These are phyloP conservation scores for Fonsecaea pugnacius DNA, from an alignment of 2,329 filamentous ascomycete genomes.

Conservation along the genomic window DNA sequence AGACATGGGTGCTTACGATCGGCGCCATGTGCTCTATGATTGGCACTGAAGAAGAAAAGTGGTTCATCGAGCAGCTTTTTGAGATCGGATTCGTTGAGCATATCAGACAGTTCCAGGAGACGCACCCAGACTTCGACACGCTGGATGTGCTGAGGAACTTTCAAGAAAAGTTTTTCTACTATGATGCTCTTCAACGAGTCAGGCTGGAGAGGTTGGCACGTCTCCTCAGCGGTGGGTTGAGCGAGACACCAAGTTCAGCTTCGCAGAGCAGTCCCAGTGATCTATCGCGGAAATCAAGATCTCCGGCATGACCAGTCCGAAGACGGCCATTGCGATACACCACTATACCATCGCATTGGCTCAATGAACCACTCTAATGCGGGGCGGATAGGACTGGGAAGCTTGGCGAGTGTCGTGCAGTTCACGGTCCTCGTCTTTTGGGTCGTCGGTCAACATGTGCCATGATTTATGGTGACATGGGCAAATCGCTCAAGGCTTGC, in stretches of 20 bases:
- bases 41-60: constrained; percentile 28
- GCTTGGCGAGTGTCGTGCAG: background rate
- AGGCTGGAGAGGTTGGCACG: constrained; percentile 28
- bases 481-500: background rate
- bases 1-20: constrained; percentile 33
- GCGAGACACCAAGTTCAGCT: constrained; percentile 16
- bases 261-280: constrained; percentile 21
- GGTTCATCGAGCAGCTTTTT: constrained; percentile 31
- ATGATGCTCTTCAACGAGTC: constrained; percentile 28
- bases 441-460: background rate
- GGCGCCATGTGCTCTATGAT: constrained; percentile 31
- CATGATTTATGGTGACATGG: background rate
- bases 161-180: constrained; percentile 35
- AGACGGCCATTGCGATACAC: background rate
- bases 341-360: background rate
- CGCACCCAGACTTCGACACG: constrained; percentile 22
- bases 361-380: background rate
- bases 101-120: constrained; percentile 19
- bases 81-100: constrained; percentile 27
- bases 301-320: constrained; percentile 7
- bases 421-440: background rate
- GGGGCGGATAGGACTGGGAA: background rate
- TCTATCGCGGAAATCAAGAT: constrained; percentile 15
- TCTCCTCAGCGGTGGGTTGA: constrained; percentile 14
- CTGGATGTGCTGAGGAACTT: constrained; percentile 28